A percentile compares a stretch with the other conserved stretches of the same genome.
These are phyloP conservation scores for Scenedesmus sp. DNA, from an alignment of 163 green algal genomes.

Conservation along the genomic window DNA sequence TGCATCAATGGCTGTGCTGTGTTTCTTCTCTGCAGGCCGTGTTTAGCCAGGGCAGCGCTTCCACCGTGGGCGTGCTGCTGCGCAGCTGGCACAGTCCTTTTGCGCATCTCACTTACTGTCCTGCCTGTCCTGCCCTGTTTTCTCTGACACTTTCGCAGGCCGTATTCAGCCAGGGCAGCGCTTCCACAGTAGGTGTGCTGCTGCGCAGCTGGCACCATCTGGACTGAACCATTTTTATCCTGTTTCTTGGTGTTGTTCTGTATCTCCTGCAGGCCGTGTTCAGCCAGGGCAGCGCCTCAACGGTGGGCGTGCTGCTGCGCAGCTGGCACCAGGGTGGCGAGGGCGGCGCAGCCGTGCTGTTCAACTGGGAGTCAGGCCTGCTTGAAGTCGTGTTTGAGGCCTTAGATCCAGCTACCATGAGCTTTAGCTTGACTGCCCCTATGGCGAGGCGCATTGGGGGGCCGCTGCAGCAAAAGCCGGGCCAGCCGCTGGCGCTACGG, in stretches of 20 bases:
- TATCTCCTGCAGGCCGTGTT: background rate
- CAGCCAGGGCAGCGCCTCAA: slow-evolving; percentile 50
- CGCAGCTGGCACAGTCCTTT: slow-evolving; percentile 79
- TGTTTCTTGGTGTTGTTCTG: too few species aligned
- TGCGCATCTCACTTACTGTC: background rate
- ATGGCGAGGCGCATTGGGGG: slow-evolving; percentile 76
- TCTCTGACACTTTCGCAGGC: background rate
- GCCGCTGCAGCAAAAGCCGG: slow-evolving; percentile 63
- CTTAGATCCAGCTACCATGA: slow-evolving; percentile 70
- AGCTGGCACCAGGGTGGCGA: slow-evolving; percentile 79
- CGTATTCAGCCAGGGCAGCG: slow-evolving; percentile 46
- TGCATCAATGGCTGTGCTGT: background rate
- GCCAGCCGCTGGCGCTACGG: slow-evolving; percentile 73
- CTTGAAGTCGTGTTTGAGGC: slow-evolving; percentile 75
- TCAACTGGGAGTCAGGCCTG: slow-evolving; percentile 80
- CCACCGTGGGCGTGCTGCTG: slow-evolving; percentile 72
- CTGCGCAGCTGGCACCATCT: slow-evolving; percentile 74
- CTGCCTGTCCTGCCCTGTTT: background rate
- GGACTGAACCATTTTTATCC: too few species aligned
- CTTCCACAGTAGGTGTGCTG: slow-evolving; percentile 67
- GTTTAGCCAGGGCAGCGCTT: slow-evolving; percentile 44
- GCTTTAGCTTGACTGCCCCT: slow-evolving; percentile 69
- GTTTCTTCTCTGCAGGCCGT: background rate
- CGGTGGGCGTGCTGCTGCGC: slow-evolving; percentile 74
- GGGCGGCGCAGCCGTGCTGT: slow-evolving; percentile 82